Conservation (phyloP, 2,329 filamentous ascomycete genomes). For the Penicillium sp. region DNA sequence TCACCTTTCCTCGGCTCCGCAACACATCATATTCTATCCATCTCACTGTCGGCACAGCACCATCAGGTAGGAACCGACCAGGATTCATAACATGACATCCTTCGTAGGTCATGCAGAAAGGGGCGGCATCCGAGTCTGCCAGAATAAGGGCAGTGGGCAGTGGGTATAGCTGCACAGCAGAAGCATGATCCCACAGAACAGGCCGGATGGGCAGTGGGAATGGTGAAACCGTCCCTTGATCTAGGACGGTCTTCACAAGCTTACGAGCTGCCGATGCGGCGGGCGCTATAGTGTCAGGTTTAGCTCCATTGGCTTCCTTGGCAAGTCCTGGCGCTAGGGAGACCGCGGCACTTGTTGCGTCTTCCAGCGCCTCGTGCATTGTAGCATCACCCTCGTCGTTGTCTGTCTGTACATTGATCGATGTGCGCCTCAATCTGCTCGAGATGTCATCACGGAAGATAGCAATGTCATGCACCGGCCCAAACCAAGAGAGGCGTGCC, state of each 20-base stretch:
- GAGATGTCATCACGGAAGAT: conserved; percentile 86
- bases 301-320: conserved; percentile 13
- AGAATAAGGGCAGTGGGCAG: conserved; percentile 81
- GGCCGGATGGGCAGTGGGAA: conserved; percentile 79
- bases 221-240: conserved; percentile 84
- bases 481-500: conserved; percentile 77
- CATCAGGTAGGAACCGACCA: conserved; percentile 69
- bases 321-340: conserved; percentile 35
- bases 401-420: conserved; percentile 64
- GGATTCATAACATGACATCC: conserved; percentile 97
- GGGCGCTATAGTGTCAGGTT: conserved; percentile 24
- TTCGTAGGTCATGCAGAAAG: conserved; percentile 89
- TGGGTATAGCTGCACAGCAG: conserved; percentile 78
- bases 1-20: conserved; percentile 59
- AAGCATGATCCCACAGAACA: conserved; percentile 84
- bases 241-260: conserved; percentile 85
- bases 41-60: conserved; percentile 65
- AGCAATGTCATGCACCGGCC: conserved; percentile 81
- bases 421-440: conserved; percentile 71
- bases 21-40: conserved; percentile 87
- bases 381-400: conserved; percentile 20
- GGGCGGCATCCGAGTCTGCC: conserved; percentile 75
- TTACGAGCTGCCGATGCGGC: conserved; percentile 60
- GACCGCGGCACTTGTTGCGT: conserved; percentile 12
- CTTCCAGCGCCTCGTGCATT: conserved; percentile 28